Percentiles rank a stretch among this genome's conserved stretches.
Conservation (phyloP, 225 moss, liverwort and hornwort genomes). For the Neckera pumila region DNA sequence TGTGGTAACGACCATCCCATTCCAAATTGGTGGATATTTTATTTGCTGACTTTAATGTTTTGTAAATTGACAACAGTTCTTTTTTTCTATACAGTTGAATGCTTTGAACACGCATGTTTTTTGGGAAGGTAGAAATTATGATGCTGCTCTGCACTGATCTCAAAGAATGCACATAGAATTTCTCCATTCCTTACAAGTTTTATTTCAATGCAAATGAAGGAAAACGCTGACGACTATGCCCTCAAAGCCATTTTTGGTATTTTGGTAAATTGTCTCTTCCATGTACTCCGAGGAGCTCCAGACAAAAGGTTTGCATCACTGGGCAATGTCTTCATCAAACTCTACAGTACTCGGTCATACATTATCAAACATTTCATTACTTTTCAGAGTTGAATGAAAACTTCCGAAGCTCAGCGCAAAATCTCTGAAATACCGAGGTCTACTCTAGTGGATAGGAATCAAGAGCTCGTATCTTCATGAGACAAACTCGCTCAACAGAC, state of each 20-base stretch:
- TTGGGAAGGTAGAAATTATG: accelerated
- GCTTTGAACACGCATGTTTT: accelerated
- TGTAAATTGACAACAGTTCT: too few relatives aligned
- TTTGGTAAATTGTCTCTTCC: neutral
- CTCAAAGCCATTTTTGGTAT: conserved; percentile 15
- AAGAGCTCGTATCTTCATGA: too few relatives aligned
- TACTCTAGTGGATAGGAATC: too few relatives aligned
- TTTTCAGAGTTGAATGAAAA: too few relatives aligned
- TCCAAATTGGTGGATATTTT: accelerated
- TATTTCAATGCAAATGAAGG: neutral
- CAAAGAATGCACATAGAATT: neutral
- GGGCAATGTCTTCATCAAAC: neutral
- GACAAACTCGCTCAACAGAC: neutral
- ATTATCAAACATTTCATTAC: too few relatives aligned
- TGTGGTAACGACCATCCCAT: neutral
- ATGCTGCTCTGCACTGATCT: too few relatives aligned
- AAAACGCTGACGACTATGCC: neutral
- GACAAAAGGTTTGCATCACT: neutral
- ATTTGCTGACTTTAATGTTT: neutral
- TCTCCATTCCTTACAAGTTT: accelerated
- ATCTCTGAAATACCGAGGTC: neutral
- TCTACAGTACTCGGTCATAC: accelerated
- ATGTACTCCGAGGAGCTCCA: neutral
- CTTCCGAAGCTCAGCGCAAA: too few relatives aligned
- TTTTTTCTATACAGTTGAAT: accelerated